A percentile compares a stretch with the other conserved stretches of the same genome.
phyloP scores from a whole-genome alignment of 495 filamentous ascomycete species.

The Clohesyomyces aquaticus region DNA sequence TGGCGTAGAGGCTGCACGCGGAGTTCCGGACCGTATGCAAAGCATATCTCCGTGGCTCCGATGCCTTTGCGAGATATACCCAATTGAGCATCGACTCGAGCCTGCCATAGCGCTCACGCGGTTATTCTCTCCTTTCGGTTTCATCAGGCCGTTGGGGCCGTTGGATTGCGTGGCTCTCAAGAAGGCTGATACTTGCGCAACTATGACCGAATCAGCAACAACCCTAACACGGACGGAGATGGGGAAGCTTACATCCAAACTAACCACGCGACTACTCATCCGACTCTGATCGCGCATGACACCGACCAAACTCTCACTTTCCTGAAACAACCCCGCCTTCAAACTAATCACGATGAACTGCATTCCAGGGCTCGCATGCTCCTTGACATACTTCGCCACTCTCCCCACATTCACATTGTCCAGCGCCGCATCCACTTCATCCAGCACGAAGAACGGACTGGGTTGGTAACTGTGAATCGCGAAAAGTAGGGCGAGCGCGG shows the following conservation, averaged over 20 bases:
- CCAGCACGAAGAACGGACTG: slow-evolving; percentile 94
- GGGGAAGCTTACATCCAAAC: slow-evolving; percentile 78
- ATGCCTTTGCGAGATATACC: too few species aligned
- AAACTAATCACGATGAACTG: slow-evolving; percentile 98
- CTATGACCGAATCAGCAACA: slow-evolving; percentile 37
- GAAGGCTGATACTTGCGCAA: slow-evolving; percentile 45
- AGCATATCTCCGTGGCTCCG: too few species aligned
- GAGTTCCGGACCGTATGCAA: too few species aligned
- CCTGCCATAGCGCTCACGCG: too few species aligned
- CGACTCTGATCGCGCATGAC: slow-evolving; percentile 93
- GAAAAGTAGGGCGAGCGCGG: slow-evolving; percentile 90
- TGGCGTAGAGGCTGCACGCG: too few species aligned
- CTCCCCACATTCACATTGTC: slow-evolving; percentile 96
- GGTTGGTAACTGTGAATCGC: slow-evolving; percentile 95
- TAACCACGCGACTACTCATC: slow-evolving; percentile 85
- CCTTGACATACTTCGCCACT: slow-evolving; percentile 91
- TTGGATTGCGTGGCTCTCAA: not conserved
- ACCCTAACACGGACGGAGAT: not conserved
- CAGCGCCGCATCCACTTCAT: slow-evolving; percentile 96
- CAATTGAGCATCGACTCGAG: too few species aligned
- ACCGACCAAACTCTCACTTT: slow-evolving; percentile 89
- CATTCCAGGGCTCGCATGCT: slow-evolving; percentile 94
- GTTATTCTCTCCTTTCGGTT: not conserved
- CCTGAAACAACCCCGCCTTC: slow-evolving; percentile 92
- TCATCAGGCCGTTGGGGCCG: not conserved